phyloP scores from a whole-genome alignment of 768 basidiomycete species.

The Cubamyces lactineus region DNA sequence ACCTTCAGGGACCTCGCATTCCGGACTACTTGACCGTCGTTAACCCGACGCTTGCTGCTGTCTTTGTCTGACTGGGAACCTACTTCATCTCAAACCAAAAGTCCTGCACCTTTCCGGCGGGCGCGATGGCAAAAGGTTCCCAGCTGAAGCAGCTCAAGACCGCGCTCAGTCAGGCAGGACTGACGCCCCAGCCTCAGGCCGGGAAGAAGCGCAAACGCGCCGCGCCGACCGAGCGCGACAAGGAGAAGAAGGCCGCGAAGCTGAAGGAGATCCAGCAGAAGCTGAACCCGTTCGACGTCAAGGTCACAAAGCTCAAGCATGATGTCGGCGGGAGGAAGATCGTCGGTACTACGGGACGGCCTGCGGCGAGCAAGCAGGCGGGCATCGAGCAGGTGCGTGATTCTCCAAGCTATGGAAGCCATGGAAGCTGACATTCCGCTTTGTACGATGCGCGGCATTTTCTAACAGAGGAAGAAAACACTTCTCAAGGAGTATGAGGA shows the following conservation, averaged over 20 bases:
- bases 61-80: not conserved
- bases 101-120: not conserved
- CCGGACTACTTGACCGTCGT: too few relatives aligned
- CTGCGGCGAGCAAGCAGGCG: constrained; percentile 86
- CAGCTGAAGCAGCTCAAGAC: constrained; percentile 91
- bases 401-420: not conserved
- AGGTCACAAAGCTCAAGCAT: constrained; percentile 90
- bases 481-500: constrained; percentile 87
- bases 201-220: constrained; percentile 74
- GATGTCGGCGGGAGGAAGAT: constrained; percentile 89
- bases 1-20: too few relatives aligned
- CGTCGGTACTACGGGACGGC: constrained; percentile 81
- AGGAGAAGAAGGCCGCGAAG: constrained; percentile 77
- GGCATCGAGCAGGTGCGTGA: constrained; percentile 82
- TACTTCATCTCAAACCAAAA: not conserved
- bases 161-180: constrained; percentile 77
- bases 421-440: too few relatives aligned
- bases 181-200: constrained; percentile 60
- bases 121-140: constrained; percentile 75
- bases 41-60: not conserved
- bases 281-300: constrained; percentile 93
- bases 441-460: not conserved
- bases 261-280: constrained; percentile 82
- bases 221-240: constrained; percentile 68
- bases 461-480: constrained; percentile 76